Base-by-base conservation (phyloP, 2,329 filamentous ascomycete genomes). In the Phoma herbarum region DNA sequence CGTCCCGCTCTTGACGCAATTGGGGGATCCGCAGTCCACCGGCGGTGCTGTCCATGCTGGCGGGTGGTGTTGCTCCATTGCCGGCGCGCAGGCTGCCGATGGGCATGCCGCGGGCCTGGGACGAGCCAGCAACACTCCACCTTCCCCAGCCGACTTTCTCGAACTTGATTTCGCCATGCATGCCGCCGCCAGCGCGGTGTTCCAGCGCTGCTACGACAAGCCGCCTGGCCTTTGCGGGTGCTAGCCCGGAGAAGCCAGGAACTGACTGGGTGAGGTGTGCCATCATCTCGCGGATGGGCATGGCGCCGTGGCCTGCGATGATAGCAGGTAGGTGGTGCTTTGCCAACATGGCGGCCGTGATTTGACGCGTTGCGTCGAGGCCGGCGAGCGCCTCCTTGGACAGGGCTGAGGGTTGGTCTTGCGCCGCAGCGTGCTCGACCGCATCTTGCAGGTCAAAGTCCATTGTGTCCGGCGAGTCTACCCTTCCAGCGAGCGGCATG, bases 71-170 rank as follows among this genome's bases (percentile, higher is more conserved):
- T 39, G 66, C 61, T n/a, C 70, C 71, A 45, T 68, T 68, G 47
- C 62, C 62, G 51, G 59, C 42, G 59, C 62, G 72, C 50, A 68
- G 66, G 74, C 66, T 75, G 70, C 67, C 77, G 73, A 75, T 81
- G 72, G 68, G 74, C 61, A 76, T 52, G 20, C 72, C 69, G 28
- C 63, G 69, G 37, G 87, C 84, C 74, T 88, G 88, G 61, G 93
- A 60, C 28, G 73, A 69, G 44, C 66, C 69, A n/a, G 69, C 71
- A 18, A 75, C 95, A 77, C 96, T 91, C 94, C 94, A 99, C 66
- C 93, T 88, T 59, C 95, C 95, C 94, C 94, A 98, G 73, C 94
- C 94, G 59, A 97, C 92, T 83, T 98, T 98, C 77, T 96, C 91
- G 74, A 96, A 98, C 73, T 89, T 85, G 70, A 95, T 89, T 67